phyloP scores from a whole-genome alignment of 257 asterid species.

The Nicotiana attenuata region DNA sequence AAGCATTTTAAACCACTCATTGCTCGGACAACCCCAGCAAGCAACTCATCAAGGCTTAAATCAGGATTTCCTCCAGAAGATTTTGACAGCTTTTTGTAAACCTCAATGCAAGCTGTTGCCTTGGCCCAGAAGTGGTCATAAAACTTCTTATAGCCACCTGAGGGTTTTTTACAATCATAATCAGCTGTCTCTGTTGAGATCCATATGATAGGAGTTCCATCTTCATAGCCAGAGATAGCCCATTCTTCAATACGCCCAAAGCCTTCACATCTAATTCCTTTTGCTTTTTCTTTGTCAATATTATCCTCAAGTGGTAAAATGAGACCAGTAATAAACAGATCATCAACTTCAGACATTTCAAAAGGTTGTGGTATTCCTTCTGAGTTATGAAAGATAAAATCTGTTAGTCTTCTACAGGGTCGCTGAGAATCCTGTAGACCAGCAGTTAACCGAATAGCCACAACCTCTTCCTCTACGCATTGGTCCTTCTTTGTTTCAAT shows the following conservation, averaged over 20 bases:
- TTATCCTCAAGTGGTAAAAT: slow-evolving; percentile 67
- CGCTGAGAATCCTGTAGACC: slow-evolving; percentile 50
- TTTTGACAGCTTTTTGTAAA: slow-evolving; percentile 67
- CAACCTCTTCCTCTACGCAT: slow-evolving; percentile 57
- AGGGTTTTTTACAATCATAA: slow-evolving; percentile 82
- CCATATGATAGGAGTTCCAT: slow-evolving; percentile 85
- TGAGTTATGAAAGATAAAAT: slow-evolving; percentile 61
- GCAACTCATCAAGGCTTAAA: slow-evolving; percentile 73
- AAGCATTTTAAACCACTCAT: slow-evolving; percentile 73
- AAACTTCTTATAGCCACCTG: slow-evolving; percentile 64
- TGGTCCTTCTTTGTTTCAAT: slow-evolving; percentile 53
- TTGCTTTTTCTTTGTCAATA: slow-evolving; percentile 49
- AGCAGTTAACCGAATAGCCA: slow-evolving; percentile 72
- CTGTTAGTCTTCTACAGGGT: slow-evolving; percentile 70
- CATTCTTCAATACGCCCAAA: slow-evolving; percentile 95
- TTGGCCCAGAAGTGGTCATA: slow-evolving; percentile 76
- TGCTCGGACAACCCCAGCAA: slow-evolving; percentile 86
- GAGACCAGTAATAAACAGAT: slow-evolving; percentile 64
- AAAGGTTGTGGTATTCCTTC: slow-evolving; percentile 69
- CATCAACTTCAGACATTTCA: slow-evolving; percentile 80
- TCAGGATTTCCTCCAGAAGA: slow-evolving; percentile 57
- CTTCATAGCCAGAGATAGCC: slow-evolving; percentile 96
- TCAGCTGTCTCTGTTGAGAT: slow-evolving; percentile 75
- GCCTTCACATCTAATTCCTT: slow-evolving; percentile 69
- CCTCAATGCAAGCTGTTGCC: slow-evolving; percentile 74